phyloP scores from a whole-genome alignment of 75 land plant species.

The Cryptomeria japonica region DNA sequence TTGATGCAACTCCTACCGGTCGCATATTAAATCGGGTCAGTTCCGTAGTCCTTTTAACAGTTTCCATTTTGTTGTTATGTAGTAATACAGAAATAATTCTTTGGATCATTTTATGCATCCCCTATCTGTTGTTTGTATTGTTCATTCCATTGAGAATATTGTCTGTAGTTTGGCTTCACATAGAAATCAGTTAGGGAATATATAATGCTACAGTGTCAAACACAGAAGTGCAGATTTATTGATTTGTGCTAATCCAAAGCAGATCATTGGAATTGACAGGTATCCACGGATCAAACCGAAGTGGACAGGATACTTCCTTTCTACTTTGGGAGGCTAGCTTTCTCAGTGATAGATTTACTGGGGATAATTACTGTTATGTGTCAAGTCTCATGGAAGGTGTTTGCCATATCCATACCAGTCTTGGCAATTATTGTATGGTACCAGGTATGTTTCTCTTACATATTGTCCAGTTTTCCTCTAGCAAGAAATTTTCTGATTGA shows the following conservation, averaged over 20 bases:
- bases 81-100: background rate
- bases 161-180: conserved; percentile 7
- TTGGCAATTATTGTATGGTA: background rate
- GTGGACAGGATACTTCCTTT: conserved; percentile 65
- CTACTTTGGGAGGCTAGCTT: conserved; percentile 44
- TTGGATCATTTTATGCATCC: background rate
- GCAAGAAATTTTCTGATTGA: background rate
- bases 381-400: conserved; percentile 32
- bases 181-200: background rate
- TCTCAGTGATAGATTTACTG: conserved; percentile 6
- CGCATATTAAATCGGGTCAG: conserved; percentile 85
- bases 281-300: conserved; percentile 74
- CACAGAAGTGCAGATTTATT: background rate
- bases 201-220: background rate
- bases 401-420: conserved; percentile 21
- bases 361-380: conserved; percentile 24
- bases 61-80: background rate
- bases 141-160: no score
- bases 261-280: conserved; percentile 29
- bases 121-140: background rate
- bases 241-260: background rate
- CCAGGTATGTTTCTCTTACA: background rate
- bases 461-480: background rate
- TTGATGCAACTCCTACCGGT: conserved; percentile 90
- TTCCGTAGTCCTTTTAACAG: background rate